Base-by-base conservation (phyloP, 768 basidiomycete species). In the Tylopilus sp. region DNA sequence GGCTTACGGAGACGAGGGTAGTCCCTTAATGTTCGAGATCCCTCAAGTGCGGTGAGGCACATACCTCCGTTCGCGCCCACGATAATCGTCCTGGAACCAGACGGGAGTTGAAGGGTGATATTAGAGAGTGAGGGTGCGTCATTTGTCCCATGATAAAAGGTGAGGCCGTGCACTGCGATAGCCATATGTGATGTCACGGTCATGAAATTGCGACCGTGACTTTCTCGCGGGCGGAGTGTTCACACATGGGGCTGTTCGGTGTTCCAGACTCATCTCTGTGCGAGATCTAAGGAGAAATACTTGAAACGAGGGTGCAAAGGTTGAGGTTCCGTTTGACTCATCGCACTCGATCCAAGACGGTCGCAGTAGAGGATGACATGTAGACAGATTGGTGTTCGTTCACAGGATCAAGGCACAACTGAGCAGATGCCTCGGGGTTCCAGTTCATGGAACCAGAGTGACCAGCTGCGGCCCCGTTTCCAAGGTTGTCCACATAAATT, bases 41-140 rank as follows among this genome's bases (percentile, higher is more conserved):
- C 3, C 4, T 45, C 25, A 22, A 43, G 47, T 24, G 48, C 42
- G 55, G 34, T 10, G 47, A 44, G 38, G 47, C 21, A 63, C 83
- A 55, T 50, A 90, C 93, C 94, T 72, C 96, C 96, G 67, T 98
- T 98, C 21, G 93, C 92, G 44, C 97, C 96, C 36, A 98, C 76
- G 41, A 98, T 73, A 54, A 99, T 79, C 44, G 90, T 92, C 44
- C 95, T 79, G 2, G 87, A 87, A 1, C 92, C 96, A 17, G 71
- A 74, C 3, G 83, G 83, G 5, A 98, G 79, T 48, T 75, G 59
- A 26, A 98, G 72, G 58, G 75, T 75, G 56, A 98, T 76, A 60
- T 86, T 74, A 11, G 72, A 58, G 34, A 99, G 80, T 2, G 90
- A 82, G 2, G 82, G 77, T 3, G 72, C 64, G 4, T 62, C 56